Conservation (phyloP, 2,329 filamentous ascomycete genomes). For the Epichloe glyceriae region DNA sequence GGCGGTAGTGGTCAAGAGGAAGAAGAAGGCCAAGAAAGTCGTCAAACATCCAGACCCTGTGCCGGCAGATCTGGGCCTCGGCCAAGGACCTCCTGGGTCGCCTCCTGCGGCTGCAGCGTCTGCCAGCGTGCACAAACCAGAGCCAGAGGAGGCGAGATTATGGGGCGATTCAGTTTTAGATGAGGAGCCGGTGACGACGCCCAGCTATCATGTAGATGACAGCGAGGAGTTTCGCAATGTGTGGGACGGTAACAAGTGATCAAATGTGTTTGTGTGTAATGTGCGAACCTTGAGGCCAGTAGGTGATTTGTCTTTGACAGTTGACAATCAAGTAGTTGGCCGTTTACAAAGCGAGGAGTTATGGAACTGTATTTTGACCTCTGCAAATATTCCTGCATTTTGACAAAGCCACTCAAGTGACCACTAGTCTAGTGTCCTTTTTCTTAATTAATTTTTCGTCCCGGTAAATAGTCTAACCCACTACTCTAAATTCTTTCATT, state of each 20-base stretch:
- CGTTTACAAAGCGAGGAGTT: conserved; percentile 17
- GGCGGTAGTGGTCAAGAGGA: conserved; percentile 24
- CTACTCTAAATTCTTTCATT: too few species aligned
- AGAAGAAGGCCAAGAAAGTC: conserved; percentile 24
- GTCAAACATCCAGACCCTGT: conserved; percentile 23
- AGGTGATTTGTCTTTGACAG: background rate
- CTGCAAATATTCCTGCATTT: background rate
- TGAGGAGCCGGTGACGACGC: conserved; percentile 5
- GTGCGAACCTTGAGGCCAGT: background rate
- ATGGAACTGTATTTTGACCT: background rate
- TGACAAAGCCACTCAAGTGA: background rate
- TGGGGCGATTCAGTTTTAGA: conserved; percentile 7
- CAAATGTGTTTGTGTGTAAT: background rate
- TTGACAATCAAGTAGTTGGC: background rate
- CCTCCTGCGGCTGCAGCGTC: background rate
- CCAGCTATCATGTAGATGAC: conserved; percentile 20
- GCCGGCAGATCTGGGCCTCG: conserved; percentile 14
- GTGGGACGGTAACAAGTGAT: conserved; percentile 18
- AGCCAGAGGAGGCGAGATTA: conserved; percentile 10
- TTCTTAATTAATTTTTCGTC: background rate
- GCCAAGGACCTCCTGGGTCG: conserved; percentile 10
- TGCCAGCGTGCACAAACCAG: conserved; percentile 1
- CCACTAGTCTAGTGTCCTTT: background rate
- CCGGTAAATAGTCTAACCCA: too few species aligned
- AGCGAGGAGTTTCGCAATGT: conserved; percentile 33